Base-by-base conservation (phyloP, 2,329 filamentous ascomycete genomes). In the Neonectria faginata region DNA sequence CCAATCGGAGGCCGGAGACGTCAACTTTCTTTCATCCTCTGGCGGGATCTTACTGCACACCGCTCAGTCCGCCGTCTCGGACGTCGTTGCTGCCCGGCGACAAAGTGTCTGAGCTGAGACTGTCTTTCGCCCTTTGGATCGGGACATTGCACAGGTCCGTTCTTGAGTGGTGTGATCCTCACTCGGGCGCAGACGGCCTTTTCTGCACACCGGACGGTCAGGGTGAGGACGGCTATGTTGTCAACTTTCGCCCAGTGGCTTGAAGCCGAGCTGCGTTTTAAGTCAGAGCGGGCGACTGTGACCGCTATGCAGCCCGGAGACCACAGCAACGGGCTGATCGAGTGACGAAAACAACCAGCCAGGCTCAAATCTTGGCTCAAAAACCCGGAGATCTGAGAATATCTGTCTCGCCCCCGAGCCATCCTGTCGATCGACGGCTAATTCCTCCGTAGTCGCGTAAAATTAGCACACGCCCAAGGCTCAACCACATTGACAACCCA, bases 401-500 rank as follows among this genome's bases (percentile, higher is more conserved):
- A 16, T 51, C n/a, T 20, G n/a, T 20, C 27, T 51, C 9, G 12
- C 44, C 44, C 44, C 44, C 22, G 25, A 48, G 16, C 20, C 25
- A 20, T 44, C 47, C 47, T 10, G 25, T 29, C 8, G 22, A 58
- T 42, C 52, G 29, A 16, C 33, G 48, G 48, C 39, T 42, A 42
- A 20, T 42, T 42, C n/a, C 39, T 20, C 39, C 39, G 39, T 20
- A 42, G 39, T 16, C 39, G 55, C 55, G 53, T 58, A 36, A 53
- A 55, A 58, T 50, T 55, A 50, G 42, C 60, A 54, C 29, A 12
- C 29, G 44, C 57, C 57, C 27, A 54, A 27, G 14, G 11, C 18
- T 51, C n/a, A 51, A 29, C 22, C 31, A 29, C 14, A 27, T 5
- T 51, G 5, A 33, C 48, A 51, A 18, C 29, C 48, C 44, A 47